Conservation (phyloP, 208 protist genomes). For the Crithidia brevicula region DNA sequence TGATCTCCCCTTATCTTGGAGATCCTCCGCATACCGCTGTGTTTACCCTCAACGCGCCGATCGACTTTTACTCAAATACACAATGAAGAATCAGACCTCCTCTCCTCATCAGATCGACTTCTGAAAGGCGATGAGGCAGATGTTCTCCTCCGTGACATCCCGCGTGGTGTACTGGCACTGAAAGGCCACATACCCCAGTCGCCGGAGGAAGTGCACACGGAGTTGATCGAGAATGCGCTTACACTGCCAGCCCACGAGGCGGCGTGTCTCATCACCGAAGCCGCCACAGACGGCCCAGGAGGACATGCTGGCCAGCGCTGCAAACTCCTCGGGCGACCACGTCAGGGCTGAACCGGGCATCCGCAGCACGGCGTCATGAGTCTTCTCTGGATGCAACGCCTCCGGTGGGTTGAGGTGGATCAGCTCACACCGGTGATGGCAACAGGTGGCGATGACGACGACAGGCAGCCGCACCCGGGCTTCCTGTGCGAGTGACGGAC, state of each 20-base stretch:
- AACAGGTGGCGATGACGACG: conserved; percentile 78
- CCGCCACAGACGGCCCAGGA: conserved; percentile 76
- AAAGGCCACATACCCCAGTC: conserved; percentile 50
- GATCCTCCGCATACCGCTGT: too few relatives aligned
- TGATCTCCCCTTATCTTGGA: too few relatives aligned
- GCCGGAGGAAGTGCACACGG: conserved; percentile 58
- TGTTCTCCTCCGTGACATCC: conserved; percentile 71
- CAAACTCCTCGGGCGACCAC: conserved; percentile 54
- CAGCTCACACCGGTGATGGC: conserved; percentile 80
- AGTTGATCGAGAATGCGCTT: conserved; percentile 75
- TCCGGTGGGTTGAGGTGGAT: conserved; percentile 52
- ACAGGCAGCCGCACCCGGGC: conserved; percentile 32
- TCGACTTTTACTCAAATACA: background rate
- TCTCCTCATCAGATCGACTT: background rate
- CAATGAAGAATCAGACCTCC: too few relatives aligned
- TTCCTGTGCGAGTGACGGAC: background rate
- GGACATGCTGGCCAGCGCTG: conserved; percentile 68
- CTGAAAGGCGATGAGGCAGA: conserved; percentile 66
- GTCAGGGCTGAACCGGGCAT: conserved; percentile 46
- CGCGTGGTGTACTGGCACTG: conserved; percentile 56
- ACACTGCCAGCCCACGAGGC: conserved; percentile 47
- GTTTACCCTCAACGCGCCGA: too few relatives aligned
- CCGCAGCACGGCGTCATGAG: conserved; percentile 7
- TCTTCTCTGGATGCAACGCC: background rate
- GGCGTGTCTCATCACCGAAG: conserved; percentile 45